phyloP scores from a whole-genome alignment of 1,284 basidiomycete species.

The Leccinum subrobustum region DNA sequence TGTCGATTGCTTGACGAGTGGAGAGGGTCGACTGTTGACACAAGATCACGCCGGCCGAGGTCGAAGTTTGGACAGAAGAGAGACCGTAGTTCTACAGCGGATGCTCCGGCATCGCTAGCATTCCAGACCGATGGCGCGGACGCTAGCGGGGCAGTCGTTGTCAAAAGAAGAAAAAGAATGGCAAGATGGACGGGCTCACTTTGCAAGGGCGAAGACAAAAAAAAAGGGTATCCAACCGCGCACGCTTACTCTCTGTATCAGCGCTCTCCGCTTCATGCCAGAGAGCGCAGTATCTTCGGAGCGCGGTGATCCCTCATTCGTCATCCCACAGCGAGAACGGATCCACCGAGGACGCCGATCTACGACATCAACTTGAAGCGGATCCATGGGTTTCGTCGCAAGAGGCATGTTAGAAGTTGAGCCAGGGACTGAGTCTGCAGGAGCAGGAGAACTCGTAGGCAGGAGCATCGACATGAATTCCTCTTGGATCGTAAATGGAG shows the following conservation, averaged over 20 bases:
- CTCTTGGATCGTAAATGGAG: conserved; percentile 73
- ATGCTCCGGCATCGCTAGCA: conserved; percentile 71
- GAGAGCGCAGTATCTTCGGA: conserved; percentile 49
- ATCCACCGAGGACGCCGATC: conserved; percentile 50
- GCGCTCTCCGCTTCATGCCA: conserved; percentile 64
- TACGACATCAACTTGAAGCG: conserved; percentile 50
- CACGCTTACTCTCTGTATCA: conserved; percentile 62
- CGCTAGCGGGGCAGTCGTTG: conserved; percentile 43
- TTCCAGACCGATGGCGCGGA: conserved; percentile 58
- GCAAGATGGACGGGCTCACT: conserved; percentile 45
- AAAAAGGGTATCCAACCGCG: conserved; percentile 68
- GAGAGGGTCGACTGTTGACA: conserved; percentile 66
- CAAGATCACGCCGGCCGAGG: conserved; percentile 59
- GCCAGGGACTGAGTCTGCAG: neutral
- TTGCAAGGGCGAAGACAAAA: conserved; percentile 65
- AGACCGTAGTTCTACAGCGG: conserved; percentile 65
- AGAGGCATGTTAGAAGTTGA: conserved; percentile 16
- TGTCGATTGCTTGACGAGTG: conserved; percentile 23
- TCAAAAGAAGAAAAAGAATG: conserved; percentile 4
- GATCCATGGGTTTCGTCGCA: conserved; percentile 34
- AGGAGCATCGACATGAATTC: conserved; percentile 50
- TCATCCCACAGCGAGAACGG: conserved; percentile 55
- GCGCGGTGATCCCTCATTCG: conserved; percentile 55
- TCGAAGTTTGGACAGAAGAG: conserved; percentile 66
- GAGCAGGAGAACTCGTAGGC: conserved; percentile 23